A percentile compares a stretch with the other conserved stretches of the same genome.
phyloP scores from a whole-genome alignment of 257 asterid species.

The Capsicum pubescens region DNA sequence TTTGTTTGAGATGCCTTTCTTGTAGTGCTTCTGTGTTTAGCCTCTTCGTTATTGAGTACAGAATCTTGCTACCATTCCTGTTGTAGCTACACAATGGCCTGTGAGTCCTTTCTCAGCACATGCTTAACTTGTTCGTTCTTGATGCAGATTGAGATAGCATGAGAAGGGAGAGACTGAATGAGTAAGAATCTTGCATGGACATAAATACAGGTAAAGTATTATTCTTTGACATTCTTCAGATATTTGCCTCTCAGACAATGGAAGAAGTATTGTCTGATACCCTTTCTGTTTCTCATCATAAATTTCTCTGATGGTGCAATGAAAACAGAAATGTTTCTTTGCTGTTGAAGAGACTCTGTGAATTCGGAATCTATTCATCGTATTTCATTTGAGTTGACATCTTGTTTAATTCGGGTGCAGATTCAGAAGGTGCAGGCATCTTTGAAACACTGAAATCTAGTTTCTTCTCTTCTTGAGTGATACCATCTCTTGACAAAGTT shows the following conservation, averaged over 20 bases:
- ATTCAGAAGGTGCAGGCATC: background rate
- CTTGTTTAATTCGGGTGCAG: background rate
- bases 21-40: background rate
- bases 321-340: background rate
- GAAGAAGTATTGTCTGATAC: background rate
- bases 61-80: background rate
- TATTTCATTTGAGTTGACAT: background rate
- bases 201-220: background rate
- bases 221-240: background rate
- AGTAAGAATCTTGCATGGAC: slow-evolving; percentile 9
- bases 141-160: slow-evolving; percentile 27
- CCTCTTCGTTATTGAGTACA: slow-evolving; percentile 5
- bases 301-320: background rate
- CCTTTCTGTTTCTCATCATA: background rate
- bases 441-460: background rate
- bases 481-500: background rate
- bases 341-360: background rate
- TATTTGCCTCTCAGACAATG: background rate
- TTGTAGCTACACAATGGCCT: background rate
- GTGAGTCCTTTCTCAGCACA: background rate
- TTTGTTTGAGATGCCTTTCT: background rate
- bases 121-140: background rate
- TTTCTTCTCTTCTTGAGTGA: background rate
- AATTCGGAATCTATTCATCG: background rate
- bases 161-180: background rate